These are phyloP conservation scores for Abrus precatorius DNA, from an alignment of 306 rosid genomes.

Conservation along the genomic window DNA sequence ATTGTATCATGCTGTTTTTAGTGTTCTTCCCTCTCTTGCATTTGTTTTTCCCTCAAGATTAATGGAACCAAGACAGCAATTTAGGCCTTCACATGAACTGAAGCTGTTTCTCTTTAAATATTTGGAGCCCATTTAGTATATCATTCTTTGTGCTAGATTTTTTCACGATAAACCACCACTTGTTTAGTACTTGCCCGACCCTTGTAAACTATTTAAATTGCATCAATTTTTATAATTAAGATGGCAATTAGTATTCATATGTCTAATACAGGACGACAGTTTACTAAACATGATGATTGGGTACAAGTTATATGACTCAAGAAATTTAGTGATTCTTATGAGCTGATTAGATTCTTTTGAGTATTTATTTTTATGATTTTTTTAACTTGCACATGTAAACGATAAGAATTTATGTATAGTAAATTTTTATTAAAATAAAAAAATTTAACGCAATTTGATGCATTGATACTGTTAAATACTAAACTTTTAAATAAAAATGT, in stretches of 20 bases:
- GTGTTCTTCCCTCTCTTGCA: conserved; percentile 12
- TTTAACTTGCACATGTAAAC: no score
- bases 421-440: no score
- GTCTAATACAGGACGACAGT: background rate
- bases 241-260: background rate
- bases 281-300: background rate
- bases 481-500: no score
- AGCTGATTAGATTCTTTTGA: background rate
- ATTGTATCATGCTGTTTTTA: conserved; percentile 30
- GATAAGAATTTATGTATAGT: no score
- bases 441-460: no score
- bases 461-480: no score
- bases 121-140: background rate
- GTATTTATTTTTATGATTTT: background rate
- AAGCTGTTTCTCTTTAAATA: conserved; percentile 11
- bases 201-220: background rate
- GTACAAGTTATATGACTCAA: background rate
- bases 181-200: background rate
- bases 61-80: conserved; percentile 12
- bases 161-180: background rate
- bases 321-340: background rate
- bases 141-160: conserved; percentile 13
- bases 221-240: background rate
- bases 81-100: conserved; percentile 13
- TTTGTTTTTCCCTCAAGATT: conserved; percentile 16